These are phyloP conservation scores for Boletales sp. DNA, from an alignment of 768 basidiomycete species.

Conservation along the genomic window DNA sequence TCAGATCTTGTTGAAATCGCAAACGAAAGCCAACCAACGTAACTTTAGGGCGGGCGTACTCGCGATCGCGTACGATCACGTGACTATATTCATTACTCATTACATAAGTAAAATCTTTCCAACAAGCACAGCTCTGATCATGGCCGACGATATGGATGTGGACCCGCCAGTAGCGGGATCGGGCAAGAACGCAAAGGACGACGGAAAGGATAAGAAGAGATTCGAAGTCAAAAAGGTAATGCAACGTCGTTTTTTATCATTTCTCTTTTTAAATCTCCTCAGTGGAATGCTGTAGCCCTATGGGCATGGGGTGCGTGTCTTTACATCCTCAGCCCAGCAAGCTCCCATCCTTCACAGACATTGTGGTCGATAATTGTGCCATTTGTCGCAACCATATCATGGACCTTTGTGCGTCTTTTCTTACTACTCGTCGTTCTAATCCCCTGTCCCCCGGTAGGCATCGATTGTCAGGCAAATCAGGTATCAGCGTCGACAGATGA, in stretches of 20 bases:
- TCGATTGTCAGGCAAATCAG: constrained; percentile 99
- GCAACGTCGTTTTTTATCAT: neutral
- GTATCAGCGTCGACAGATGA: constrained; percentile 95
- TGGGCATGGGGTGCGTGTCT: constrained; percentile 91
- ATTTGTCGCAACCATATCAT: constrained; percentile 99
- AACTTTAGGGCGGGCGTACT: constrained; percentile 37
- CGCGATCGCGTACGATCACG: constrained; percentile 40
- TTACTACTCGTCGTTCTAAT: constrained; percentile 1
- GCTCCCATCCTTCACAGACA: constrained; percentile 53
- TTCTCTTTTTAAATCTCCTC: neutral
- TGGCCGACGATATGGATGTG: constrained; percentile 72
- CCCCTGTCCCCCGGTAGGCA: constrained; percentile 54
- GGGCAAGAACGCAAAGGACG: constrained; percentile 48
- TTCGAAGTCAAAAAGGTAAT: constrained; percentile 99
- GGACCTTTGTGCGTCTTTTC: constrained; percentile 82
- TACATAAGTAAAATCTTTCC: constrained; percentile 14
- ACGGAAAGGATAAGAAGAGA: constrained; percentile 69
- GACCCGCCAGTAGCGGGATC: constrained; percentile 42
- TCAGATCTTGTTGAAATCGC: neutral
- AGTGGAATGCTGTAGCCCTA: constrained; percentile 99
- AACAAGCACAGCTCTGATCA: constrained; percentile 19
- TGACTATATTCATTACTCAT: constrained; percentile 13
- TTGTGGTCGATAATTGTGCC: constrained; percentile 98
- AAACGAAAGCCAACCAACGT: constrained; percentile 28
- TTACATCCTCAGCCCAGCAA: neutral